Evolutionary conservation across 2,329 filamentous ascomycete species (phyloP), one percentile per base, ranked within the genome.

Genomic region (Xylariaceae sp.): DNA sequence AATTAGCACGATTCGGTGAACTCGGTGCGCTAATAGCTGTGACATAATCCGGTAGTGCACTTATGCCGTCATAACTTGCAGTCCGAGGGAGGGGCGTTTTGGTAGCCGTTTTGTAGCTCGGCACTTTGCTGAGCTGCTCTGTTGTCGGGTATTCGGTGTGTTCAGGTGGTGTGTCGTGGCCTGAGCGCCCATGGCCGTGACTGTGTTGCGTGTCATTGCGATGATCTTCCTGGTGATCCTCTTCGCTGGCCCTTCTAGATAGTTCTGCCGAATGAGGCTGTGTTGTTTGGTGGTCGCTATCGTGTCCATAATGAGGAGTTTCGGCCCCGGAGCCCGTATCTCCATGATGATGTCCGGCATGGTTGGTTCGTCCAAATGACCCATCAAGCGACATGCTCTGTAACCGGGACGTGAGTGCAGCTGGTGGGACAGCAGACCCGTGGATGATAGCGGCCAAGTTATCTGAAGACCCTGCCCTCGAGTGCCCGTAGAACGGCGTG

Each of bases 401-500:
- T 48, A 95, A 74, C 43, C 66, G 83, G 67, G 66, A 85, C 67
- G 65, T 88, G 55, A 79, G 76, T 47, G 68, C 75, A 23, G 74
- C 76, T n/a, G 76, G 77, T 12, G 68, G 65, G 17, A 74, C 66
- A 6, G 64, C 65, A 27, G 62, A 62, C 38, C 69, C 68, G 45
- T 72, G 69, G 38, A 78, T 71, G 61, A 82, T 69, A 4, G 75
- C 79, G 38, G 79, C 73, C 20, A 97, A 72, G 60, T 96, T 92
- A 58, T 97, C 93, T 8, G 77, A 72, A 0, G 92, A 97, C 5
- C 86, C 84, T 37, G 84, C 79, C 45, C 89, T 82, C 43, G 87
- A 85, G 40, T 81, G 79, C 6, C 74, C 77, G 57, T 82, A 83
- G 56, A 89, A 84, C 0, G 93, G 93, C 27, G 89, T 96, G 62